These are phyloP conservation scores for Claviceps africana DNA, from an alignment of 2,329 filamentous ascomycete genomes.

Conservation along the genomic window DNA sequence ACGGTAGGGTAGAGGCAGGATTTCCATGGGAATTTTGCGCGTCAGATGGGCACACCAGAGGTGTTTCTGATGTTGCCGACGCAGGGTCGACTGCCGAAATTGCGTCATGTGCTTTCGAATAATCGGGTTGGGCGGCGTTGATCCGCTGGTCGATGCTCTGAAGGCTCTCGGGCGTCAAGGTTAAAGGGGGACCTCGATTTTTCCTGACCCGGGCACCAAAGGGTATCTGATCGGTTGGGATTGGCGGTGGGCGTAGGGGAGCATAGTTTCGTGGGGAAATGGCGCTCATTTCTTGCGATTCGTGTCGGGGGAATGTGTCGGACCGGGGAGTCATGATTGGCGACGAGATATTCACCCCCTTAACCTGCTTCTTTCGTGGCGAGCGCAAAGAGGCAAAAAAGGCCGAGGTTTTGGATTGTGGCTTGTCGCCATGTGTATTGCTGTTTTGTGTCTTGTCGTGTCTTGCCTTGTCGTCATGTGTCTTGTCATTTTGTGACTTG, in stretches of 20 bases:
- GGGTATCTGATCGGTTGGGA: conserved; percentile 33
- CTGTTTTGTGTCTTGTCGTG: conserved; percentile 33
- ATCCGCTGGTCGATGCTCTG: conserved; percentile 44
- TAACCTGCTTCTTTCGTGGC: conserved; percentile 38
- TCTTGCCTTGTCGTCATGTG: conserved; percentile 34
- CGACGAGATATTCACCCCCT: conserved; percentile 46
- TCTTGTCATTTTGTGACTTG: conserved; percentile 23
- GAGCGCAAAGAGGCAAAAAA: conserved; percentile 48
- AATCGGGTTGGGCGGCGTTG: conserved; percentile 23
- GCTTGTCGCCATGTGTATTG: conserved; percentile 33
- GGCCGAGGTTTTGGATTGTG: conserved; percentile 43
- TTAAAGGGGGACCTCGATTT: conserved; percentile 15
- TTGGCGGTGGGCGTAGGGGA: conserved; percentile 41
- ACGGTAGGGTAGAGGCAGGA: conserved; percentile 25
- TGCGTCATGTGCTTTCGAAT: conserved; percentile 22
- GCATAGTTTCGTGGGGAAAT: conserved; percentile 46
- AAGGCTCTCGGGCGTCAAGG: conserved; percentile 26
- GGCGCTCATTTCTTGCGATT: conserved; percentile 41
- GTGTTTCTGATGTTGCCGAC: conserved; percentile 36
- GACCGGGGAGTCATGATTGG: conserved; percentile 52
- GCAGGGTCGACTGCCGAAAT: conserved; percentile 32
- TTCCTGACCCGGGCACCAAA: conserved; percentile 16
- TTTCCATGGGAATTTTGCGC: conserved; percentile 24
- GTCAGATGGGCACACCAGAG: conserved; percentile 36
- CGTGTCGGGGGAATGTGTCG: conserved; percentile 40